A percentile compares a stretch with the other conserved stretches of the same genome.
These are phyloP conservation scores for Gonapodya sp. DNA, from an alignment of 192 early-diverging fungal species.

Conservation along the genomic window DNA sequence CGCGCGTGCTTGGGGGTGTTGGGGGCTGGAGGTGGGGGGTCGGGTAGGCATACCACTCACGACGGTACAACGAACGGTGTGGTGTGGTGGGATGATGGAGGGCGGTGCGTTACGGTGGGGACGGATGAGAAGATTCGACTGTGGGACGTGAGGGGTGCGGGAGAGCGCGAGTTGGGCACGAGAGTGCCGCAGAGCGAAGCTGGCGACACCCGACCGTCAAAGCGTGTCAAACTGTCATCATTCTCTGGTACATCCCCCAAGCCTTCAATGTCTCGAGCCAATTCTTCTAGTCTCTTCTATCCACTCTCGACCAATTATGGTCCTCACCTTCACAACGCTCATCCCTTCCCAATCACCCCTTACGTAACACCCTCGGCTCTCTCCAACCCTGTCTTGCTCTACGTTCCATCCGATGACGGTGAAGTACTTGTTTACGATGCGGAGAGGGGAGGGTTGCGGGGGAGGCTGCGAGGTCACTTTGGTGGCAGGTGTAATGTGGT, in stretches of 20 bases:
- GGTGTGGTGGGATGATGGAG: neutral
- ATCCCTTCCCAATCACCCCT: neutral
- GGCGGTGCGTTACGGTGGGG: neutral
- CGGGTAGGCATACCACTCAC: neutral
- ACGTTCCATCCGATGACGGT: neutral
- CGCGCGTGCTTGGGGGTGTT: conserved; percentile 8
- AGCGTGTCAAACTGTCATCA: neutral
- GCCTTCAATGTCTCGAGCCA: neutral
- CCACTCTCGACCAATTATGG: neutral
- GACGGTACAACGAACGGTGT: neutral
- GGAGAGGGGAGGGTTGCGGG: neutral
- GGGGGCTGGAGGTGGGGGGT: neutral
- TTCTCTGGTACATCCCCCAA: neutral
- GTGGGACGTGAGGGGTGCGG: neutral
- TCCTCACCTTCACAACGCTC: neutral
- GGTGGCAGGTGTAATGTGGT: neutral
- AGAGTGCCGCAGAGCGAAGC: too few relatives aligned
- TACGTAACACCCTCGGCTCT: neutral
- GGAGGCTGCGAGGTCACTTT: neutral
- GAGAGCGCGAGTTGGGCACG: neutral
- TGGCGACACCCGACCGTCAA: neutral
- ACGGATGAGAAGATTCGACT: neutral
- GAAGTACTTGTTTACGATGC: neutral
- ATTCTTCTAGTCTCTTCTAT: neutral
- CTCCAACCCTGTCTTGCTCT: neutral